Base-by-base conservation (phyloP, 1,284 basidiomycete genomes). In the Hymenochaete sp. region DNA sequence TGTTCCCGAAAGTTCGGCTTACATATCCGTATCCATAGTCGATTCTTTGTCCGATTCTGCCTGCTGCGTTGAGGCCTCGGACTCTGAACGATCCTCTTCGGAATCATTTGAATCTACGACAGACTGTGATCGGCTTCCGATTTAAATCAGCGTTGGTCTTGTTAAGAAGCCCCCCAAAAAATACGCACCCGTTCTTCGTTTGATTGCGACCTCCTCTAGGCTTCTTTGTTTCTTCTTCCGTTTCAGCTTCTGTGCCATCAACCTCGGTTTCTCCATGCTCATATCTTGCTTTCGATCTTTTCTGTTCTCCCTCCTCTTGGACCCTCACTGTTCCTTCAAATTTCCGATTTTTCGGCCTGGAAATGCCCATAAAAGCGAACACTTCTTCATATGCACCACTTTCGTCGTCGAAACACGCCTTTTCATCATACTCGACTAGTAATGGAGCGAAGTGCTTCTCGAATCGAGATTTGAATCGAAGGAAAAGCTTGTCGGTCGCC, bases 311-410 rank as follows among this genome's bases (percentile, higher is more conserved):
- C n/a, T n/a, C n/a, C n/a, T n/a, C n/a, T n/a, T 7, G 43, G 38
- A 16, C 29, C 16, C 21, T n/a, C 25, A 21, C 22, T n/a, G 25
- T 21, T 6, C 24, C 27, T 26, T 49, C 47, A 19, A 49, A 49
- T 3, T 29, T 44, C 14, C 45, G 44, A 14, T 42, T 37, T 16
- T 41, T 46, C 18, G 48, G 48, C 9, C 41, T 35, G 2, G 49
- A 33, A 32, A 52, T 38, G n/a, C 51, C 51, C 22, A 52, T 47
- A 36, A 40, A 52, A 18, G 50, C 47, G 26, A 47, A 52, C 5
- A 52, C 22, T 26, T 50, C 42, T 6, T 25, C 24, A 37, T 49
- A 49, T 9, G 27, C 27, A 11, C 32, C 50, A 2, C 45, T 31
- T 16, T 39, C 14, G 28, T 44, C 43, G 14, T 47, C 32, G 40